phyloP scores from a whole-genome alignment of 2,329 filamentous ascomycete genomes.

The Arthrinium phaeospermum region DNA sequence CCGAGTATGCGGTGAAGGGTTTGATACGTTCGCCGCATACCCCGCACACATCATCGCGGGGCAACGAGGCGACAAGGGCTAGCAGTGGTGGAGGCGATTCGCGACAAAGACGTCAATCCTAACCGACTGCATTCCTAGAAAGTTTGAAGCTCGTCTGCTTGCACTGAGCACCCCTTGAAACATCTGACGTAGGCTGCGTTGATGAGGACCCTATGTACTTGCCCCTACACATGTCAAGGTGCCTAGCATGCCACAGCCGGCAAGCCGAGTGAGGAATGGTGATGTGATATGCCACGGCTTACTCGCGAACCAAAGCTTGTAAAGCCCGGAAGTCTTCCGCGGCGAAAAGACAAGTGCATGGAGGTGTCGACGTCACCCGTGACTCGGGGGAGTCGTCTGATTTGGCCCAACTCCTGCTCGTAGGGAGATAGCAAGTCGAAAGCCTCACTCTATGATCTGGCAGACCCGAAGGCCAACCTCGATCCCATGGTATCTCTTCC shows the following conservation, averaged over 20 bases:
- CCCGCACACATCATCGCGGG: slow-evolving; percentile 15
- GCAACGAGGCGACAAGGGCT: slow-evolving; percentile 5
- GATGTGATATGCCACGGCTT: not conserved
- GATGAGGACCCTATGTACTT: not conserved
- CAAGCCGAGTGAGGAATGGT: not conserved
- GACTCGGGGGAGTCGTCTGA: not conserved
- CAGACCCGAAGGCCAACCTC: not conserved
- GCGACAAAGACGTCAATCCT: slow-evolving; percentile 12
- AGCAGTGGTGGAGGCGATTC: not conserved
- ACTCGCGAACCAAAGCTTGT: slow-evolving; percentile 2
- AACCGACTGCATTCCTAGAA: not conserved
- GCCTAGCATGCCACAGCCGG: not conserved
- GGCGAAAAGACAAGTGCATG: not conserved
- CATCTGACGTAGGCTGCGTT: slow-evolving; percentile 10
- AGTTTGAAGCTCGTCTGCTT: not conserved
- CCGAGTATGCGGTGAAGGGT: slow-evolving; percentile 13
- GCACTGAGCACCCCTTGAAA: not conserved
- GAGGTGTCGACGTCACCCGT: not conserved
- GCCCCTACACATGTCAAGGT: not conserved
- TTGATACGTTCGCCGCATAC: slow-evolving; percentile 8
- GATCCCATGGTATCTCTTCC: not conserved
- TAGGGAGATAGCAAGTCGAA: not conserved
- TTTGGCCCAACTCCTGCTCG: not conserved
- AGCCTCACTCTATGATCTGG: not conserved
- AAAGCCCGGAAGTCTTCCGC: not conserved